These are phyloP conservation scores for Lachnellula occidentalis DNA, from an alignment of 2,329 filamentous ascomycete species.

Conservation along the genomic window DNA sequence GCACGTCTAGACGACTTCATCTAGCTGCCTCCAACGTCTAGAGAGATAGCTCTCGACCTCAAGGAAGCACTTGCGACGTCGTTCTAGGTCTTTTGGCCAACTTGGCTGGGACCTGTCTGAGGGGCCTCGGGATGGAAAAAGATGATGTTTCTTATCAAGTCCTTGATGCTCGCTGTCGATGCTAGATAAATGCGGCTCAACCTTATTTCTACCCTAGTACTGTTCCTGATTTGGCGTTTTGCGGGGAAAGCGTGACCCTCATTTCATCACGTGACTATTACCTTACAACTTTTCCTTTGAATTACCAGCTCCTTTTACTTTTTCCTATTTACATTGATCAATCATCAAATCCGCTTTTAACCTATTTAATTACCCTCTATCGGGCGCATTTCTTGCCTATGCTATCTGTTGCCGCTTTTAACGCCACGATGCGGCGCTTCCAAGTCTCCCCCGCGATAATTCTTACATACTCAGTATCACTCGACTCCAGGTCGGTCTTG, in stretches of 20 bases:
- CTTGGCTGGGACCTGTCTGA: background rate
- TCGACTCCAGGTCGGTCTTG: too few relatives aligned
- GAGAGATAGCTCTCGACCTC: background rate
- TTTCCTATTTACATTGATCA: background rate
- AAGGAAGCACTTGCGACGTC: background rate
- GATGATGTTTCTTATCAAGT: constrained; percentile 4
- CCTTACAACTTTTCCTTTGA: background rate
- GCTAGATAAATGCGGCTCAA: constrained; percentile 16
- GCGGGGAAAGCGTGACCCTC: constrained; percentile 2
- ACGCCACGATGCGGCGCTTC: too few relatives aligned
- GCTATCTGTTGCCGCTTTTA: too few relatives aligned
- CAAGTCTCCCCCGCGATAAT: too few relatives aligned
- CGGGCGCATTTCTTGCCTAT: too few relatives aligned
- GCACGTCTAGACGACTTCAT: background rate
- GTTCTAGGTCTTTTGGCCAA: background rate
- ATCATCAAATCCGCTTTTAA: background rate
- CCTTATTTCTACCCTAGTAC: constrained; percentile 11
- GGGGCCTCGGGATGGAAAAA: constrained; percentile 1
- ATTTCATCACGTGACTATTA: background rate
- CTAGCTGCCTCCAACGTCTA: background rate
- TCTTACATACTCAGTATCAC: too few relatives aligned
- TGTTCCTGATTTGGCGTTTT: constrained; percentile 7
- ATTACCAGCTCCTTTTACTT: background rate
- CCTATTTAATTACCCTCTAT: background rate
- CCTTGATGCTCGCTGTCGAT: constrained; percentile 6